Evolutionary conservation across 768 basidiomycete species (phyloP).

Genomic region (Lenzites betulinus): DNA sequence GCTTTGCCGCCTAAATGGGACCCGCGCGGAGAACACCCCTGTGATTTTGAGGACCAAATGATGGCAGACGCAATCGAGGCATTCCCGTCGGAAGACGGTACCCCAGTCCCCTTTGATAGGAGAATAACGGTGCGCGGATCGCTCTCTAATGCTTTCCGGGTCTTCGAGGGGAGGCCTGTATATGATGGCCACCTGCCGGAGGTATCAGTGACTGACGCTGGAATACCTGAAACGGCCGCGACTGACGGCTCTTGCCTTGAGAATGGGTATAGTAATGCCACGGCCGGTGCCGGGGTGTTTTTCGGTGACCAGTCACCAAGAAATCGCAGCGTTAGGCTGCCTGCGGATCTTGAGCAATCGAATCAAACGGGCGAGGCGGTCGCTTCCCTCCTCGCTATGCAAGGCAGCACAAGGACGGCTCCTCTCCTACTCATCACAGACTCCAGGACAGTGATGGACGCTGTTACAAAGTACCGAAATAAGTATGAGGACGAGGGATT

Average conservation of each 20-base stretch:
- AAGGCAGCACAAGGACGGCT: too few species aligned
- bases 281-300: not conserved
- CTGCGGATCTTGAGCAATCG: not conserved
- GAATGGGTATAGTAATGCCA: not conserved
- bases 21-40: not conserved
- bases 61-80: too few species aligned
- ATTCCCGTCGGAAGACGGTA: too few species aligned
- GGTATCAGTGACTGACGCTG: too few species aligned
- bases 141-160: too few species aligned
- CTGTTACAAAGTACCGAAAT: not conserved
- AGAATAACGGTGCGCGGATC: too few species aligned
- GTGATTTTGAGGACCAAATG: not conserved
- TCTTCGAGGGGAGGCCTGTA: too few species aligned
- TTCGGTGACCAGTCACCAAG: not conserved
- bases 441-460: not conserved
- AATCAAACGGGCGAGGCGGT: slow-evolving; percentile 3
- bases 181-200: too few species aligned
- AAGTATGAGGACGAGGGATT: not conserved
- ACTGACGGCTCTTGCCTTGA: not conserved
- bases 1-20: not conserved
- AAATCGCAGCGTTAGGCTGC: not conserved
- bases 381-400: not conserved
- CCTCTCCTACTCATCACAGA: not conserved
- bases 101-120: too few species aligned
- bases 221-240: too few species aligned